Evolutionary conservation across 1,284 basidiomycete genomes (phyloP).

Genomic region (Golubevia sp.): DNA sequence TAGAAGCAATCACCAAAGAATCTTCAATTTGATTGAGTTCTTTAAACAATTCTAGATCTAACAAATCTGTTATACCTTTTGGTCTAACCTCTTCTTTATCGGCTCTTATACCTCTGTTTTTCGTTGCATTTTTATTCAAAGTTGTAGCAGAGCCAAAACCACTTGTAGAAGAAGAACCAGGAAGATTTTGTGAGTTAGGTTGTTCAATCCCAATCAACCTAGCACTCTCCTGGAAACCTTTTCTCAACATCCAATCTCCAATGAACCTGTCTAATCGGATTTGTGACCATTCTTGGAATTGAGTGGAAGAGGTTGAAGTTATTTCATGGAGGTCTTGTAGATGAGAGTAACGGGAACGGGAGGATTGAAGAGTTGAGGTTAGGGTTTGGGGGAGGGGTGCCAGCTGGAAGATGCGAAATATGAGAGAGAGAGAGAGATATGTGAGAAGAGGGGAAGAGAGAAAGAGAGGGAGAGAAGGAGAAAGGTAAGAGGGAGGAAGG

Average conservation of each 20-base stretch:
- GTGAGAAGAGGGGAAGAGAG: background rate
- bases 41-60: conserved; percentile 76
- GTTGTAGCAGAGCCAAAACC: too few relatives aligned
- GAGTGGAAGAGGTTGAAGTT: conserved; percentile 8
- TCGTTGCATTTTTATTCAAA: too few relatives aligned
- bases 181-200: too few relatives aligned
- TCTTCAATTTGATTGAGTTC: conserved; percentile 84
- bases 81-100: too few relatives aligned
- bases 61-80: conserved; percentile 69
- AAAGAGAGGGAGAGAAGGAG: background rate
- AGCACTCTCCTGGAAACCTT: conserved; percentile 74
- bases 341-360: conserved; percentile 29
- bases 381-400: conserved; percentile 2
- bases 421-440: background rate
- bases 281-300: conserved; percentile 70
- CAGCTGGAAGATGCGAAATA: conserved; percentile 1
- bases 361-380: conserved; percentile 16
- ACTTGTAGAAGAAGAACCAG: too few relatives aligned
- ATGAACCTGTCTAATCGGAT: conserved; percentile 84
- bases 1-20: conserved; percentile 66
- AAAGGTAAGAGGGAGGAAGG: background rate
- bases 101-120: too few relatives aligned
- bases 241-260: conserved; percentile 84
- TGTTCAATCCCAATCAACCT: conserved; percentile 72
- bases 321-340: conserved; percentile 27